Evolutionary conservation across 176 grass and related monocot species (phyloP).

Genomic region (Aegilops tauschii): DNA sequence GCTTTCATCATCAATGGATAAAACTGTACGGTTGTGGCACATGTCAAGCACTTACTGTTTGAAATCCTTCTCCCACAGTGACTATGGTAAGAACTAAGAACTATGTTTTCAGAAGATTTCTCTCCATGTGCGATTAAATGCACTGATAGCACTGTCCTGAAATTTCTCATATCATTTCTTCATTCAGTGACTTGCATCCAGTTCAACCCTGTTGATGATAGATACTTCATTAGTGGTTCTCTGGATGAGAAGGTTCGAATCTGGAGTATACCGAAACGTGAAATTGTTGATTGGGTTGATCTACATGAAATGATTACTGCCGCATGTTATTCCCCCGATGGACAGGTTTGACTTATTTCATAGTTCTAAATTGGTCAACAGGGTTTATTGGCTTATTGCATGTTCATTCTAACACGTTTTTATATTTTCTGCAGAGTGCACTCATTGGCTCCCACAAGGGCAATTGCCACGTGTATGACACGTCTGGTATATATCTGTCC

Average conservation of each 20-base stretch:
- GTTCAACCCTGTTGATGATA: conserved; percentile 99
- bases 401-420: conserved; percentile 34
- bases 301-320: conserved; percentile 98
- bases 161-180: conserved; percentile 30
- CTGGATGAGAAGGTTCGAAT: conserved; percentile 94
- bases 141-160: not conserved
- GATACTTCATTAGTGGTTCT: conserved; percentile 98
- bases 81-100: conserved; percentile 73
- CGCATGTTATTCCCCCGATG: conserved; percentile 92
- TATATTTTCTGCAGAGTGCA: conserved; percentile 61
- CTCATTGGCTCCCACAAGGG: conserved; percentile 89
- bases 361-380: conserved; percentile 13
- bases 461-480: conserved; percentile 87
- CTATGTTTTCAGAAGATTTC: conserved; percentile 27
- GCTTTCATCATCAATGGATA: conserved; percentile 99
- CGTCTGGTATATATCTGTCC: conserved; percentile 61
- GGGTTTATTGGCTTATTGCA: not conserved
- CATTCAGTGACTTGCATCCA: conserved; percentile 98
- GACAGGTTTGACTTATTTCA: conserved; percentile 66
- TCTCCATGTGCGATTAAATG: not conserved
- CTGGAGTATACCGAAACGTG: conserved; percentile 89
- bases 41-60: conserved; percentile 93
- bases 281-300: conserved; percentile 97
- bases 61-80: conserved; percentile 88
- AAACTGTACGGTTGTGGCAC: conserved; percentile 98